Evolutionary conservation across 2,329 filamentous ascomycete genomes (phyloP).

Genomic region (Xylariaceae sp.): DNA sequence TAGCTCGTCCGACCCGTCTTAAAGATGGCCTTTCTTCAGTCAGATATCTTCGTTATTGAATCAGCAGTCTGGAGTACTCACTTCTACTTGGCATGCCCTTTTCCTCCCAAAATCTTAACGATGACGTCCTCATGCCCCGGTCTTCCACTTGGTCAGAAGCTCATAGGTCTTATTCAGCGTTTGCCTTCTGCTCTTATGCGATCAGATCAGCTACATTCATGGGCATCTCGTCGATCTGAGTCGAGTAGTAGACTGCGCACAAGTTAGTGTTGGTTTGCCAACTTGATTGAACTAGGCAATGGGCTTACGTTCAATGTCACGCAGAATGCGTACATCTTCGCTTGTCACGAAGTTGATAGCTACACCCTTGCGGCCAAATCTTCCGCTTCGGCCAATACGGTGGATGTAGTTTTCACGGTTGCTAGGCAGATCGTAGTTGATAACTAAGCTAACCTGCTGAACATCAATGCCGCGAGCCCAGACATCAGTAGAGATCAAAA

Average conservation of each 20-base stretch:
- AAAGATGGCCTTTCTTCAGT: no score
- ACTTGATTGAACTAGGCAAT: background rate
- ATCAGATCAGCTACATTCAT: slow-evolving; percentile 79
- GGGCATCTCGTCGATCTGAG: slow-evolving; percentile 97
- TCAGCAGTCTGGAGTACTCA: slow-evolving; percentile 12
- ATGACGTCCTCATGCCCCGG: no score
- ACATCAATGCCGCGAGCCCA: slow-evolving; percentile 99
- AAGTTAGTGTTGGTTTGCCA: background rate
- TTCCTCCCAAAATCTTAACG: slow-evolving; percentile 26
- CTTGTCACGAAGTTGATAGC: slow-evolving; percentile 99
- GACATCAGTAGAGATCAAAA: slow-evolving; percentile 95
- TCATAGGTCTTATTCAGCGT: background rate
- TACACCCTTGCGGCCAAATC: slow-evolving; percentile 96
- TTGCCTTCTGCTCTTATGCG: slow-evolving; percentile 29
- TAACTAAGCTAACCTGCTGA: slow-evolving; percentile 95
- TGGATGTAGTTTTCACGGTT: slow-evolving; percentile 99
- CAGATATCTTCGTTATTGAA: no score
- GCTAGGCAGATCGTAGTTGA: slow-evolving; percentile 97
- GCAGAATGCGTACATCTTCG: slow-evolving; percentile 93
- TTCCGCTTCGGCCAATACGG: slow-evolving; percentile 89
- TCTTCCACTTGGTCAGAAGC: no score
- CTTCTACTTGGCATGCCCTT: slow-evolving; percentile 25
- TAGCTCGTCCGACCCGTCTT: no score
- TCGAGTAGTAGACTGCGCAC: slow-evolving; percentile 80
- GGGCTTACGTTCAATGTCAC: slow-evolving; percentile 85